Evolutionary conservation across 345 rosid genomes (phyloP).

Genomic region (Rhizophora mangle): DNA sequence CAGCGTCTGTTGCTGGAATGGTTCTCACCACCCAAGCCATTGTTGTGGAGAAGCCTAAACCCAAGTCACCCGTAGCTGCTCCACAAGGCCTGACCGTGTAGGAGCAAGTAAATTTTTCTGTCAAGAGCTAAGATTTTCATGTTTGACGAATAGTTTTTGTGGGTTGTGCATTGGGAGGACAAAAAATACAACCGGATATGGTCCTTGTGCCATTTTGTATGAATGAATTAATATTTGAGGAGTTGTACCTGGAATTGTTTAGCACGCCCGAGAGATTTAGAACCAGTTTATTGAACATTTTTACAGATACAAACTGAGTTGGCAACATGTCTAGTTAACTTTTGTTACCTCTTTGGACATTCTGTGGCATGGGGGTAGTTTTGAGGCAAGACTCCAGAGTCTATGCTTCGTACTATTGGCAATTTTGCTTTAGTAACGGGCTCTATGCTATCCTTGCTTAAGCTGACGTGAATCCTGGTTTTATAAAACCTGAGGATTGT

Average conservation of each 20-base stretch:
- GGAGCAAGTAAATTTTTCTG: constrained; percentile 1
- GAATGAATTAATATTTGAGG: not conserved
- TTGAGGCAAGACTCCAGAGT: too few species aligned
- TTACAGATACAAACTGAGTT: too few species aligned
- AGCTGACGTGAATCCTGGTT: too few species aligned
- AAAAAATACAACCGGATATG: not conserved
- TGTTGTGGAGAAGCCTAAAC: constrained; percentile 80
- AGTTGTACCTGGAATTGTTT: not conserved
- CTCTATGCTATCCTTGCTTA: too few species aligned
- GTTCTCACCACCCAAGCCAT: constrained; percentile 97
- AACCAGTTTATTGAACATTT: too few species aligned
- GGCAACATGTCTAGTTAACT: too few species aligned
- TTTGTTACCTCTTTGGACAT: too few species aligned
- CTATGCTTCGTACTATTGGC: too few species aligned
- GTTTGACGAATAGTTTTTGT: constrained; percentile 5
- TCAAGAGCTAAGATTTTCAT: constrained; percentile 14
- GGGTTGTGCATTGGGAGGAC: not conserved
- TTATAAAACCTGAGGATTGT: too few species aligned
- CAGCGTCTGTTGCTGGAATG: constrained; percentile 98
- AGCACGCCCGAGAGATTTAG: too few species aligned
- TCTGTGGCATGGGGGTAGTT: too few species aligned
- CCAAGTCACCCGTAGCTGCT: constrained; percentile 56
- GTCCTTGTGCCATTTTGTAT: not conserved
- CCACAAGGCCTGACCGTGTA: constrained; percentile 61
- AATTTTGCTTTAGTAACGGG: too few species aligned